Conservation (phyloP, 2,329 filamentous ascomycete genomes). For the Aquanectria penicillioides region DNA sequence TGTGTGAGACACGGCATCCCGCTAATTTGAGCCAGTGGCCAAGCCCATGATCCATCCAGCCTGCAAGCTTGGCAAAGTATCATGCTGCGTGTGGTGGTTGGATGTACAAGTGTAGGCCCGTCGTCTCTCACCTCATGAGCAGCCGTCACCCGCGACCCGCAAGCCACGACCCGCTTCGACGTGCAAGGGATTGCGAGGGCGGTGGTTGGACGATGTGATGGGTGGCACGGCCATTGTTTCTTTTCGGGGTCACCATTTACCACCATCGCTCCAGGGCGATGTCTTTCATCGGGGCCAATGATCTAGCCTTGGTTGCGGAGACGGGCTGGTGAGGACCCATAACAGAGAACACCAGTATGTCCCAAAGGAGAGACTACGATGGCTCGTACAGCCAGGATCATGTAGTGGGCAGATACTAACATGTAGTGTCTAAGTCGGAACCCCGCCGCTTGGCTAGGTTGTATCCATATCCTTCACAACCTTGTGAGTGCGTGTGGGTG, state of each 20-base stretch:
- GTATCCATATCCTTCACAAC: too few species aligned
- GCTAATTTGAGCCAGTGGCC: slow-evolving; percentile 14
- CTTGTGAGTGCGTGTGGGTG: too few species aligned
- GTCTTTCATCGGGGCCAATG: slow-evolving; percentile 21
- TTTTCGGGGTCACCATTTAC: slow-evolving; percentile 30
- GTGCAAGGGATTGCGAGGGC: slow-evolving; percentile 14
- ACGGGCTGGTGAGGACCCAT: too few species aligned
- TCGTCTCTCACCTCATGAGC: too few species aligned
- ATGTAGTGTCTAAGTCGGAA: too few species aligned
- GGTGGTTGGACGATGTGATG: slow-evolving; percentile 28
- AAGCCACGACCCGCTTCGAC: slow-evolving; percentile 19
- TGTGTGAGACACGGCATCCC: slow-evolving; percentile 36
- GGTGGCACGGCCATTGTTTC: slow-evolving; percentile 28
- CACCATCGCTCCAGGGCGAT: slow-evolving; percentile 15
- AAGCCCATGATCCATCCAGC: slow-evolving; percentile 14
- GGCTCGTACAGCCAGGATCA: too few species aligned
- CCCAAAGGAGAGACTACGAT: too few species aligned
- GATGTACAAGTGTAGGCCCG: not conserved
- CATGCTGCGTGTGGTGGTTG: not conserved
- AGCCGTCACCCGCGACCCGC: slow-evolving; percentile 12
- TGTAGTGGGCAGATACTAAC: too few species aligned
- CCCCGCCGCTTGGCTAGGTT: too few species aligned
- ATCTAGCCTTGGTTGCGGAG: not conserved
- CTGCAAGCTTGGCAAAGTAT: too few species aligned
- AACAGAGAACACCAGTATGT: too few species aligned